Conservation (phyloP, 73 alveolate genomes). For the Stentor coeruleus region DNA sequence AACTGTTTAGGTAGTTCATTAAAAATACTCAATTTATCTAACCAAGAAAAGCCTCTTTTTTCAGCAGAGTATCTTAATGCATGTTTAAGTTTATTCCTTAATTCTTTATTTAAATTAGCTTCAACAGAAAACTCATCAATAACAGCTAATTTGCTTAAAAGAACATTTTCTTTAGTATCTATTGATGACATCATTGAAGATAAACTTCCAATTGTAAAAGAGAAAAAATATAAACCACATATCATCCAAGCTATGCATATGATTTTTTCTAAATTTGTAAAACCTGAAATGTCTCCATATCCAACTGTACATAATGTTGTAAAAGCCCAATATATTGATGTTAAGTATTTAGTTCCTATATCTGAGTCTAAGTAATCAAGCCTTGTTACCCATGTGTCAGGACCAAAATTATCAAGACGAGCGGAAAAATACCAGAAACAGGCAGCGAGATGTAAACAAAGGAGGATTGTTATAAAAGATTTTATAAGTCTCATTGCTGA, state of each 20-base stretch:
- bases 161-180: slow-evolving; percentile 36
- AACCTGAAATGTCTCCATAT: slow-evolving; percentile 64
- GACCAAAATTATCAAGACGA: slow-evolving; percentile 59
- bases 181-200: background rate
- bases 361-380: slow-evolving; percentile 15
- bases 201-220: background rate
- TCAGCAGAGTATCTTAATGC: slow-evolving; percentile 39
- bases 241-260: slow-evolving; percentile 60
- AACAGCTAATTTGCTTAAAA: slow-evolving; percentile 31
- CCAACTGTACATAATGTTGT: slow-evolving; percentile 72
- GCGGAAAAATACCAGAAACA: slow-evolving; percentile 81
- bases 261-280: slow-evolving; percentile 38
- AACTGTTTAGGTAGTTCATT: slow-evolving; percentile 8
- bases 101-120: slow-evolving; percentile 29
- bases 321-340: slow-evolving; percentile 65
- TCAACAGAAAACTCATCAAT: slow-evolving; percentile 55
- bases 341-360: slow-evolving; percentile 29
- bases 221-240: slow-evolving; percentile 34
- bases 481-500: slow-evolving; percentile 50
- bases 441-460: slow-evolving; percentile 57
- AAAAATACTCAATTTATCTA: slow-evolving; percentile 41
- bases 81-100: slow-evolving; percentile 36
- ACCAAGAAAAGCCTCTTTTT: slow-evolving; percentile 33
- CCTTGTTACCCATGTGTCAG: slow-evolving; percentile 78
- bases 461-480: slow-evolving; percentile 33